Percentiles rank a stretch among this genome's conserved stretches.
Evolutionary conservation across 2,329 filamentous ascomycete genomes (phyloP).

Genomic region (Colletotrichum sp.): DNA sequence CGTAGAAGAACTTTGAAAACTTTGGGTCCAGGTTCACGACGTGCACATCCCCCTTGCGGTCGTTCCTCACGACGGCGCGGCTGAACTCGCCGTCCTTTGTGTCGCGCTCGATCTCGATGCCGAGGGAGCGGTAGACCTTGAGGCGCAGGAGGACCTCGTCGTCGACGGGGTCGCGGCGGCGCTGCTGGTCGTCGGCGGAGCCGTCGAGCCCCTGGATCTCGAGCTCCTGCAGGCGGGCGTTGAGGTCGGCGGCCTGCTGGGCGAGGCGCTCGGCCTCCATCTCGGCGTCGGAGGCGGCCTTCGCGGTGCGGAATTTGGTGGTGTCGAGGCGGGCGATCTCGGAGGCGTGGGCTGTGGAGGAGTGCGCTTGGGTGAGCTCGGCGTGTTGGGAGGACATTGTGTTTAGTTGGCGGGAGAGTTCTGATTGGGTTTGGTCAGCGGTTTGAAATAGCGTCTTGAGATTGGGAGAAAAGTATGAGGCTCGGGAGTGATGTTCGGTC

Average conservation of each 20-base stretch:
- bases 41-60: conserved; percentile 87
- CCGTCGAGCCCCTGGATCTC: conserved; percentile 90
- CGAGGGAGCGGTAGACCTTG: conserved; percentile 89
- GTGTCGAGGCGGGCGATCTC: conserved; percentile 89
- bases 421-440: conserved; percentile 27
- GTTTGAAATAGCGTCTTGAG: background rate
- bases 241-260: conserved; percentile 76
- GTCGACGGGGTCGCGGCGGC: conserved; percentile 54
- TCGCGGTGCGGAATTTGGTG: conserved; percentile 93
- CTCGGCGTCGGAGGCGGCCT: conserved; percentile 86
- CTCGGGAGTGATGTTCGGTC: no score
- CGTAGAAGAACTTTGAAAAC: conserved; percentile 90
- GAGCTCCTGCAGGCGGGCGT: conserved; percentile 77
- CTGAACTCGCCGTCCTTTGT: conserved; percentile 79
- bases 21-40: conserved; percentile 94
- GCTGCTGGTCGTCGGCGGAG: conserved; percentile 35
- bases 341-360: conserved; percentile 79
- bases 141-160: conserved; percentile 76
- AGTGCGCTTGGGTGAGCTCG: conserved; percentile 77
- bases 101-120: conserved; percentile 84
- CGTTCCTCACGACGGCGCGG: conserved; percentile 85
- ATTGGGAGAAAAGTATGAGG: background rate
- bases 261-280: conserved; percentile 94
- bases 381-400: conserved; percentile 78
- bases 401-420: conserved; percentile 77